Conservation (phyloP, 2,329 filamentous ascomycete genomes). For the Ophiosphaerella herpotricha region DNA sequence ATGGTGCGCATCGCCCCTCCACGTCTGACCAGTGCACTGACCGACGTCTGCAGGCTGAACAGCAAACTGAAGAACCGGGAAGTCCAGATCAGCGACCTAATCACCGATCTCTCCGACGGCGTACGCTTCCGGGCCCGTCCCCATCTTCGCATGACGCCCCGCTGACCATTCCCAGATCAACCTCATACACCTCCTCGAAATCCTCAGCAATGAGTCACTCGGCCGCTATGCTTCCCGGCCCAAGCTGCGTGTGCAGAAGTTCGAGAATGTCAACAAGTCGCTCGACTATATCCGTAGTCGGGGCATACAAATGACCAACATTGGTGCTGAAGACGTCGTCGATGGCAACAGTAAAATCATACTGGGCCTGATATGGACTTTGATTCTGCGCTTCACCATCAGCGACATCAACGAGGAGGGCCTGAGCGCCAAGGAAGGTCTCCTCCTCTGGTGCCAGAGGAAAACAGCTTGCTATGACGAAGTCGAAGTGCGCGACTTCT, state of each 20-base stretch:
- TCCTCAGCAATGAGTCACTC: conserved; percentile 90
- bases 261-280: conserved; percentile 96
- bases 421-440: conserved; percentile 93
- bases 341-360: conserved; percentile 98
- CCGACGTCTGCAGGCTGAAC: conserved; percentile 72
- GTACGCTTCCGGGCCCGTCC: conserved; percentile 58
- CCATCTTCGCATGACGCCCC: conserved; percentile 5
- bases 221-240: conserved; percentile 96
- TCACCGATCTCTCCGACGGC: conserved; percentile 88
- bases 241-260: conserved; percentile 92
- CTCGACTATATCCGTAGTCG: conserved; percentile 90
- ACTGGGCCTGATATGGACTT: conserved; percentile 93
- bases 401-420: conserved; percentile 98
- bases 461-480: conserved; percentile 99
- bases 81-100: conserved; percentile 83
- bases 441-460: conserved; percentile 95
- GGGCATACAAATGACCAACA: conserved; percentile 97
- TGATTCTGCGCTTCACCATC: conserved; percentile 97
- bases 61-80: conserved; percentile 83
- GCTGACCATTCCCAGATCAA: conserved; percentile 66
- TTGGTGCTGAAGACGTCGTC: conserved; percentile 96
- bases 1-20: conserved; percentile 64
- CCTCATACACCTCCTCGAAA: conserved; percentile 95
- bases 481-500: conserved; percentile 94
- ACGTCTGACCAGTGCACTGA: conserved; percentile 18